Evolutionary conservation across 2,329 filamentous ascomycete genomes (phyloP).

Genomic region (Canariomyces notabilis): DNA sequence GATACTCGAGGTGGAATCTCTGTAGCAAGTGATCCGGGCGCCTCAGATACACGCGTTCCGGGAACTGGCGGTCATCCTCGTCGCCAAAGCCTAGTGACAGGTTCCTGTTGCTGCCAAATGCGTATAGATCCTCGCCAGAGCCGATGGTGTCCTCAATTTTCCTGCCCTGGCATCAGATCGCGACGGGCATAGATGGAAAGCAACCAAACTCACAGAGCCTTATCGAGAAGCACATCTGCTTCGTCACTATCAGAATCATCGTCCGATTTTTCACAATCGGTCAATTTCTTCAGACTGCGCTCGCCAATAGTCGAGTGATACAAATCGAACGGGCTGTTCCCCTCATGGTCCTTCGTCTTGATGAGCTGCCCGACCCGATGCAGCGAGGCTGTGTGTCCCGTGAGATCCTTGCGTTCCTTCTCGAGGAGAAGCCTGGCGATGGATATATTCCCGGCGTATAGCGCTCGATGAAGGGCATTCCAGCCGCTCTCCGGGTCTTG

Average conservation of each 20-base stretch:
- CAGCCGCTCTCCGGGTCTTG: conserved; percentile 92
- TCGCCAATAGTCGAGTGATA: conserved; percentile 83
- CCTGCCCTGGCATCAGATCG: conserved; percentile 18
- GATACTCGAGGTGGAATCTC: conserved; percentile 66
- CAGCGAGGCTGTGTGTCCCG: conserved; percentile 53
- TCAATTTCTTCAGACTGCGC: conserved; percentile 51
- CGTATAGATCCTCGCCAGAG: conserved; percentile 77
- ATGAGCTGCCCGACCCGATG: conserved; percentile 70
- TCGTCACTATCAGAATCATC: conserved; percentile 53
- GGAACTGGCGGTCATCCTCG: conserved; percentile 88
- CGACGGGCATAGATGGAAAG: neutral
- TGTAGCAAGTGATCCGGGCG: conserved; percentile 73
- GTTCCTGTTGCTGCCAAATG: conserved; percentile 96
- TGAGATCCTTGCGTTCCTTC: conserved; percentile 64
- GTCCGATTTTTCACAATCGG: conserved; percentile 41
- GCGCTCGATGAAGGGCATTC: conserved; percentile 86
- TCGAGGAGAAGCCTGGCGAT: conserved; percentile 78
- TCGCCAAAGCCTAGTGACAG: conserved; percentile 90
- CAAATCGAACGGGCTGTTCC: conserved; percentile 89
- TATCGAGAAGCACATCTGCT: conserved; percentile 25
- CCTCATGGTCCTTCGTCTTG: conserved; percentile 93
- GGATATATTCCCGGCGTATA: conserved; percentile 85
- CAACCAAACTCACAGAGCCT: conserved; percentile 25
- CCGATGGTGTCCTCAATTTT: conserved; percentile 15
- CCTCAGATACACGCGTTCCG: conserved; percentile 72